Evolutionary conservation across 2,329 filamentous ascomycete species (phyloP).

Genomic region (Onygena corvina): DNA sequence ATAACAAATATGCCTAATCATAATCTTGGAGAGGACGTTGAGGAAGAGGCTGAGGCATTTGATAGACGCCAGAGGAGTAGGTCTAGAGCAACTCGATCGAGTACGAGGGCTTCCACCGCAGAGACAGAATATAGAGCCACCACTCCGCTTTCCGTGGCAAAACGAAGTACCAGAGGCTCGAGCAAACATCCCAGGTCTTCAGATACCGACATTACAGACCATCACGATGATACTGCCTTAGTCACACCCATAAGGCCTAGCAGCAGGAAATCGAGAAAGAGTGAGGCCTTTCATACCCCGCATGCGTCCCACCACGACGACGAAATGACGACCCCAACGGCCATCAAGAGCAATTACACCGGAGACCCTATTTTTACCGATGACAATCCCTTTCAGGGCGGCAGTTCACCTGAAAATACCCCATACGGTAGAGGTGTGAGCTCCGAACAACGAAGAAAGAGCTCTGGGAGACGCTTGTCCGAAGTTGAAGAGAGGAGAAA

Average conservation of each 20-base stretch:
- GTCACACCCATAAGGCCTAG: slow-evolving; percentile 34
- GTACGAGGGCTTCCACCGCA: slow-evolving; percentile 35
- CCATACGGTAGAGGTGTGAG: slow-evolving; percentile 28
- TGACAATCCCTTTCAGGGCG: slow-evolving; percentile 89
- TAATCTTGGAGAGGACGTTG: slow-evolving; percentile 51
- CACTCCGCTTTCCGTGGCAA: slow-evolving; percentile 30
- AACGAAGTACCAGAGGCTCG: slow-evolving; percentile 39
- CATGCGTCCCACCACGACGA: slow-evolving; percentile 15
- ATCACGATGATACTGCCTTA: slow-evolving; percentile 26
- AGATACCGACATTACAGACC: slow-evolving; percentile 41
- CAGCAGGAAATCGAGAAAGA: slow-evolving; percentile 41
- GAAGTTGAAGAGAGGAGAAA: slow-evolving; percentile 21
- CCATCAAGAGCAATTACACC: slow-evolving; percentile 34
- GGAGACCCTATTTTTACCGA: slow-evolving; percentile 63
- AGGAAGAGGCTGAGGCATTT: slow-evolving; percentile 42
- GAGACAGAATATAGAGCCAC: slow-evolving; percentile 26
- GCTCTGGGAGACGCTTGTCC: slow-evolving; percentile 33
- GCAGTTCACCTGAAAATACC: slow-evolving; percentile 54
- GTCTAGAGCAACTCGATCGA: slow-evolving; percentile 33
- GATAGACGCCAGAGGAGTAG: slow-evolving; percentile 40
- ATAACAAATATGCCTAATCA: slow-evolving; percentile 59
- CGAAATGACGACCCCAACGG: slow-evolving; percentile 26
- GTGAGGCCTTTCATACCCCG: slow-evolving; percentile 29
- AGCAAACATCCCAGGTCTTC: slow-evolving; percentile 41
- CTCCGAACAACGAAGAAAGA: slow-evolving; percentile 40